Evolutionary conservation across 1,139 yeast species (phyloP).

Genomic region (Arxiozyma telluris): DNA sequence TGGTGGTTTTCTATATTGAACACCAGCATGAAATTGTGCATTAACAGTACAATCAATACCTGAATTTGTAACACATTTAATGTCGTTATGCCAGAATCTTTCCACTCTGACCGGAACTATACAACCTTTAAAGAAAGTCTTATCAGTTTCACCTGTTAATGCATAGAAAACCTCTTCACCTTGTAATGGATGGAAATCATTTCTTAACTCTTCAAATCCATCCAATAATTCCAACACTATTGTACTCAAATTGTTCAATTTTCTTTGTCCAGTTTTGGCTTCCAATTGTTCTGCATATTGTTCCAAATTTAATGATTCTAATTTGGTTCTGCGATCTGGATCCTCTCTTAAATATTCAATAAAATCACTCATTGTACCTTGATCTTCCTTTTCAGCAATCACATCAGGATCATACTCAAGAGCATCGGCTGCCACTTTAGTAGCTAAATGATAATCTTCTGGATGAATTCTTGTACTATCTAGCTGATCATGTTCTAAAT

Average conservation of each 20-base stretch:
- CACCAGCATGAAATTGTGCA: slow-evolving; percentile 57
- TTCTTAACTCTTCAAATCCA: slow-evolving; percentile 79
- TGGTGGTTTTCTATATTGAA: slow-evolving; percentile 38
- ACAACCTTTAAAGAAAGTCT: slow-evolving; percentile 58
- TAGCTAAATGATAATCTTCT: slow-evolving; percentile 90
- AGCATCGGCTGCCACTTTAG: slow-evolving; percentile 97
- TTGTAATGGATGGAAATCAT: slow-evolving; percentile 57
- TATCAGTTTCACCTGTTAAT: slow-evolving; percentile 79
- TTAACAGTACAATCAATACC: slow-evolving; percentile 65
- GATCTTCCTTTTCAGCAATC: slow-evolving; percentile 60
- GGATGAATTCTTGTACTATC: slow-evolving; percentile 98
- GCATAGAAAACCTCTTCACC: slow-evolving; percentile 73
- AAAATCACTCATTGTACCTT: slow-evolving; percentile 63
- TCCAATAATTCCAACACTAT: slow-evolving; percentile 82
- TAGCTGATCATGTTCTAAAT: slow-evolving; percentile 62
- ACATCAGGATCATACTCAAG: slow-evolving; percentile 94
- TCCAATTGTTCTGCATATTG: slow-evolving; percentile 93
- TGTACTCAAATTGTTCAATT: slow-evolving; percentile 36
- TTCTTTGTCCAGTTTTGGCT: slow-evolving; percentile 38
- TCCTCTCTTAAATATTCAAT: slow-evolving; percentile 74
- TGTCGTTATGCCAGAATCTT: slow-evolving; percentile 35
- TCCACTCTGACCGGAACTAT: slow-evolving; percentile 64
- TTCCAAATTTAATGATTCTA: slow-evolving; percentile 80
- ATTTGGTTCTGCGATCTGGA: slow-evolving; percentile 46
- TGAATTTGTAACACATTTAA: slow-evolving; percentile 61